Conservation (phyloP, 129 eudicot species). For the Cynara cardunculus region DNA sequence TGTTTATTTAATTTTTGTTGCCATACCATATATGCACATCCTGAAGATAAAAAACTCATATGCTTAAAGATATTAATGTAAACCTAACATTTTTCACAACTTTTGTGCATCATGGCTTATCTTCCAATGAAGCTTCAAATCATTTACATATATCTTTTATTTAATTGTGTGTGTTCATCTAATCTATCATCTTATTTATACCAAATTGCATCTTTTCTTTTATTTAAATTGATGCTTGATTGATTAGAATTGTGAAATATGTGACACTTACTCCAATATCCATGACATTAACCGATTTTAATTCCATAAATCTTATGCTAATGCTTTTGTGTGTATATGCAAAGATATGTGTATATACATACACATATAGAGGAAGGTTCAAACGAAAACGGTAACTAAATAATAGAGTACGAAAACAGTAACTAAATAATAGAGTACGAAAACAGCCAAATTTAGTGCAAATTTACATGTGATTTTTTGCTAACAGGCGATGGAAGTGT, state of each 20-base stretch:
- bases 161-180: not conserved
- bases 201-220: not conserved
- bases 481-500: no score
- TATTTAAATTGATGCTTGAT: not conserved
- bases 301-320: not conserved
- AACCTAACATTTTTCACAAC: not conserved
- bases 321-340: no score
- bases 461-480: no score
- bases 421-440: no score
- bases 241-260: not conserved
- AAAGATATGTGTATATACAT: no score
- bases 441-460: no score
- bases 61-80: not conserved
- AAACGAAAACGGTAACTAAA: no score
- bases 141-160: not conserved
- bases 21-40: not conserved
- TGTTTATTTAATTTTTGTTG: not conserved
- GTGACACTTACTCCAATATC: not conserved
- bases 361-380: no score
- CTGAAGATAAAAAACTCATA: not conserved
- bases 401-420: no score
- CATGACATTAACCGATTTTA: not conserved
- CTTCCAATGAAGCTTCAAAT: not conserved
- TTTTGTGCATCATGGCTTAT: not conserved
- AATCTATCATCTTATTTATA: no score